A percentile compares a stretch with the other conserved stretches of the same genome.
Evolutionary conservation across 2,329 filamentous ascomycete species (phyloP).

Genomic region (Sporothrix inflata): DNA sequence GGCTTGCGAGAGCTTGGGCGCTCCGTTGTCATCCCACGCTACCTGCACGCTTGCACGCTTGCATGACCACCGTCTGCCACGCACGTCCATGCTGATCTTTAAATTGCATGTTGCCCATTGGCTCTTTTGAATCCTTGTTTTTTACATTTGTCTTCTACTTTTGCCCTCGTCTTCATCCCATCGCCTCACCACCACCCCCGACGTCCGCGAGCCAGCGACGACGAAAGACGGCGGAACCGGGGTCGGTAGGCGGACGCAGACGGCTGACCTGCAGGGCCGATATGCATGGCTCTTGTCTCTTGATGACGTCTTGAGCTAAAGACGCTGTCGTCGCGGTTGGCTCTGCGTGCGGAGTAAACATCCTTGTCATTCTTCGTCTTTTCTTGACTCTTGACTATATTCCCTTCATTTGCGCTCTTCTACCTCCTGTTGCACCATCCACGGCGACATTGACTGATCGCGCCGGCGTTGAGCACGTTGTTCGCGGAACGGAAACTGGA

Average conservation of each 20-base stretch:
- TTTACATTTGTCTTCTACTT: background rate
- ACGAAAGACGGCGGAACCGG: background rate
- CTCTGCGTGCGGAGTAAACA: background rate
- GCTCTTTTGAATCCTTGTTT: background rate
- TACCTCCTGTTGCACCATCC: background rate
- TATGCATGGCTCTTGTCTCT: too few species aligned
- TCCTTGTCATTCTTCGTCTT: background rate
- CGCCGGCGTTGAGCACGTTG: background rate
- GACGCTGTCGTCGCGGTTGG: background rate
- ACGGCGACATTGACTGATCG: background rate
- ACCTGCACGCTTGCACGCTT: background rate
- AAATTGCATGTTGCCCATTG: background rate
- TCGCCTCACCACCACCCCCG: background rate
- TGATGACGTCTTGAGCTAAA: slow-evolving; percentile 19
- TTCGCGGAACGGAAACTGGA: background rate
- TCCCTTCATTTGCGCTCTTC: background rate
- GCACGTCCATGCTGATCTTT: background rate
- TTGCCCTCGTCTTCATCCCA: background rate
- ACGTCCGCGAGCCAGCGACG: background rate
- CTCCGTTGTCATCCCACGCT: background rate
- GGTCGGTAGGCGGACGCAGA: background rate
- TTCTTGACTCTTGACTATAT: background rate
- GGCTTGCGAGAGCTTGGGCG: background rate
- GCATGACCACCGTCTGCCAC: background rate
- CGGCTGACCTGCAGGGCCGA: background rate